A percentile compares a stretch with the other conserved stretches of the same genome.
phyloP scores from a whole-genome alignment of 805 yeast genomes.

The Phaffomyces opuntiae region DNA sequence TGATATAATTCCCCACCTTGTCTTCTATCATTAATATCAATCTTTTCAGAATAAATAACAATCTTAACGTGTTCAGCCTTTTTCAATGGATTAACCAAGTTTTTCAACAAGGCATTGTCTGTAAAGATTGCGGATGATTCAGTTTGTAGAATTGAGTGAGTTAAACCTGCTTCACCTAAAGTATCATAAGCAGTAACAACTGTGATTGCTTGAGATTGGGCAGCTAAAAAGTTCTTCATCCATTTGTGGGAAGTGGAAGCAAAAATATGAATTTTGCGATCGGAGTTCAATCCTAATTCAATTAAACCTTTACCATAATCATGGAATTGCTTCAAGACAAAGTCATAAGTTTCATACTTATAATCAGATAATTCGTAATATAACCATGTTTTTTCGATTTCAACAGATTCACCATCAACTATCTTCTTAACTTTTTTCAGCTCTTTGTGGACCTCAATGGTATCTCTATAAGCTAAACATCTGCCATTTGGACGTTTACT shows the following conservation, averaged over 20 bases:
- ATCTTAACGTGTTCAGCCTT: conserved; percentile 53
- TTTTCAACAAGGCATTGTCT: conserved; percentile 64
- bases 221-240: conserved; percentile 82
- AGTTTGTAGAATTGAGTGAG: conserved; percentile 80
- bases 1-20: conserved; percentile 51
- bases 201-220: conserved; percentile 73
- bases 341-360: conserved; percentile 53
- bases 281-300: conserved; percentile 63
- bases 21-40: conserved; percentile 59
- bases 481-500: conserved; percentile 43
- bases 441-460: conserved; percentile 69
- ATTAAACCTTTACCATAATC: conserved; percentile 70
- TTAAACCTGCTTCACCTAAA: conserved; percentile 81
- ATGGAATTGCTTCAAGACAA: conserved; percentile 44
- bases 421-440: conserved; percentile 64
- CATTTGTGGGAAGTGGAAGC: conserved; percentile 85
- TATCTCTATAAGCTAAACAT: conserved; percentile 75
- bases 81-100: conserved; percentile 66
- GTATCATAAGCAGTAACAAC: conserved; percentile 96
- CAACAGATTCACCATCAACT: conserved; percentile 66
- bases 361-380: conserved; percentile 76
- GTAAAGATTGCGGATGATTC: conserved; percentile 74
- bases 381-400: conserved; percentile 81
- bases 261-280: conserved; percentile 69
- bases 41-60: conserved; percentile 63